These are phyloP conservation scores for Aspergillus brasiliensis DNA, from an alignment of 2,329 filamentous ascomycete genomes.

Conservation along the genomic window DNA sequence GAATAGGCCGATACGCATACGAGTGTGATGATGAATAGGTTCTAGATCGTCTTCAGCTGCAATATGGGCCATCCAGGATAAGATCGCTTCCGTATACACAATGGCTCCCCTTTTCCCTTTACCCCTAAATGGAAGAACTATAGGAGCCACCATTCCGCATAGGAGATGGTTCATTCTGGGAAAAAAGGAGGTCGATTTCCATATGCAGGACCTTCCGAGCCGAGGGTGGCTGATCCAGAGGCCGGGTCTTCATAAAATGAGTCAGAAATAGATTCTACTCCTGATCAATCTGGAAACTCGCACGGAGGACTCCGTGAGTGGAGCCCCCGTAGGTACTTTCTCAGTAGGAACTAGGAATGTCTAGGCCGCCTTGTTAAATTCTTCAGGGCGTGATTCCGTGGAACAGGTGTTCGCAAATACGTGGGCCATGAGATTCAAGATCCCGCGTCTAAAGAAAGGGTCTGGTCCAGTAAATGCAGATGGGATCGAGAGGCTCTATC, in stretches of 20 bases:
- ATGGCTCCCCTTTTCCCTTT: neutral
- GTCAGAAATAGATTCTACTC: neutral
- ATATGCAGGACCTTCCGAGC: neutral
- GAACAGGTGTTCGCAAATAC: neutral
- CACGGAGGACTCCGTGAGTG: neutral
- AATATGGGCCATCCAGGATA: neutral
- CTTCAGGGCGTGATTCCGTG: neutral
- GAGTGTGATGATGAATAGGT: neutral
- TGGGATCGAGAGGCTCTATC: neutral
- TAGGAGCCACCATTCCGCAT: neutral
- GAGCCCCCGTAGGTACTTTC: neutral
- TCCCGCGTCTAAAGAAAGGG: neutral
- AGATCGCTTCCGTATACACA: neutral
- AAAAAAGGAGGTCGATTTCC: neutral
- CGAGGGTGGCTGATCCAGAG: neutral
- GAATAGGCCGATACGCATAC: neutral
- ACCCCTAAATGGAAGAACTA: neutral
- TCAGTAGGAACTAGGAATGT: neutral
- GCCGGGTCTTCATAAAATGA: neutral
- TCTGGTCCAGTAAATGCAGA: neutral
- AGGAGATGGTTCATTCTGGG: neutral
- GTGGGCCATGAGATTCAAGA: neutral
- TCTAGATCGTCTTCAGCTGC: neutral
- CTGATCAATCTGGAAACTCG: neutral
- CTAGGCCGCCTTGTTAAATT: neutral